Base-by-base conservation (phyloP, 306 rosid genomes). In the Sesbania bispinosa region DNA sequence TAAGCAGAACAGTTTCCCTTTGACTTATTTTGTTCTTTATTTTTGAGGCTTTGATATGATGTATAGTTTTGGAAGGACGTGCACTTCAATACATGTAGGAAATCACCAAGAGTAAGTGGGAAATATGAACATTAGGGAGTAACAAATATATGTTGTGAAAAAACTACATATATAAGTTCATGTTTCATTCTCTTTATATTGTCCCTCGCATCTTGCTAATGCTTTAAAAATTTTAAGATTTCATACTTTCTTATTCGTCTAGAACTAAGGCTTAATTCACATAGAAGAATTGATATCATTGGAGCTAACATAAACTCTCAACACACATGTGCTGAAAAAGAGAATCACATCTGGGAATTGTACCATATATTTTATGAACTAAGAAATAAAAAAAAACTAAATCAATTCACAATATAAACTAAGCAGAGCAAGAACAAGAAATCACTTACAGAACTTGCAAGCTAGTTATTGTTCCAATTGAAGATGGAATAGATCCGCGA, bases 391-490 rank as follows among this genome's bases (percentile, higher is more conserved):
- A 33, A 30, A 60, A 3, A 59, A 58, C 33, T 16, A 48, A 39
- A 60, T 30, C 36, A 59, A 76, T 26, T 26, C 7, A 55, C 38
- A 36, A 68, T 58, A 16, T 45, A 32, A 42, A 54, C 66, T 62
- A 48, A 53, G 57, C 47, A 71, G 15, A 78, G 47, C 21, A 35
- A 60, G 30, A 45, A 45, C 42, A 30, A 72, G 51, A 45, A 73
- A 39, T 63, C 79, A 88, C 99, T 89, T 80, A 95, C 99, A 95
- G 60, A 38, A 76, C 86, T 91, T 89, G 74, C 77, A 95, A 84
- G 82, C 86, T 85, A 66, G 80, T 46, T 75, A 88, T 68, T 32
- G 74, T 76, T 79, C 99, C 97, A 52, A 95, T 89, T 3, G 96
- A 71, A 51, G 85, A 84, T 41, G 99, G 99, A 82, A 95, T 88